phyloP scores from a whole-genome alignment of 2,329 filamentous ascomycete genomes.

The Dothiorella sarmentorum region DNA sequence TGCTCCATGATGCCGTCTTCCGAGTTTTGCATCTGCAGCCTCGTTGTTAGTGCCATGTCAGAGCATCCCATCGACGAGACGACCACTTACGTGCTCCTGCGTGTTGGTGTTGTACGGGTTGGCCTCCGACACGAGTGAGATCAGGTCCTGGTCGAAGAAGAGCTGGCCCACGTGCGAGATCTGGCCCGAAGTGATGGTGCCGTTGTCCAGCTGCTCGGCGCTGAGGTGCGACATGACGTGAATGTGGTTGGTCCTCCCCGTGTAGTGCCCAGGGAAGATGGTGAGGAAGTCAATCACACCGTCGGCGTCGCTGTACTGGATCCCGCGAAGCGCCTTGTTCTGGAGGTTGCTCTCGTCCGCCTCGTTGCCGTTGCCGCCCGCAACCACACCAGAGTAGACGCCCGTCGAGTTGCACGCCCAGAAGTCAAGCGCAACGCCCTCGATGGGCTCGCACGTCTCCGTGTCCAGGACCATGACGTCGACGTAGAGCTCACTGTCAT shows the following conservation, averaged over 20 bases:
- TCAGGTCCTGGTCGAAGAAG: conserved; percentile 61
- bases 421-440: conserved; percentile 50
- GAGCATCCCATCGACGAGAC: no score
- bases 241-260: conserved; percentile 40
- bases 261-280: conserved; percentile 39
- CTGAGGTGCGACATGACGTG: conserved; percentile 13
- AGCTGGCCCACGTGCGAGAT: conserved; percentile 58
- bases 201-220: conserved; percentile 37
- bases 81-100: no score
- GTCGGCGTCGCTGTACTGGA: conserved; percentile 46
- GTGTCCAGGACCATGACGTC: conserved; percentile 55
- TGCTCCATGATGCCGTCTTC: conserved; percentile 50
- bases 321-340: conserved; percentile 45
- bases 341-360: conserved; percentile 33
- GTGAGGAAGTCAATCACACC: conserved; percentile 31
- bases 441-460: conserved; percentile 51
- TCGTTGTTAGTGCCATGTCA: not conserved
- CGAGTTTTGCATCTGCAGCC: conserved; percentile 37
- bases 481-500: conserved; percentile 25
- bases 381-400: conserved; percentile 44
- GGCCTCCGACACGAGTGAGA: conserved; percentile 48
- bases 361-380: conserved; percentile 42
- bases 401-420: conserved; percentile 44
- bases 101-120: conserved; percentile 45
- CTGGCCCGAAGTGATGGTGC: conserved; percentile 48